Base-by-base conservation (phyloP, 805 yeast genomes). In the Torulaspora gathmanii region DNA sequence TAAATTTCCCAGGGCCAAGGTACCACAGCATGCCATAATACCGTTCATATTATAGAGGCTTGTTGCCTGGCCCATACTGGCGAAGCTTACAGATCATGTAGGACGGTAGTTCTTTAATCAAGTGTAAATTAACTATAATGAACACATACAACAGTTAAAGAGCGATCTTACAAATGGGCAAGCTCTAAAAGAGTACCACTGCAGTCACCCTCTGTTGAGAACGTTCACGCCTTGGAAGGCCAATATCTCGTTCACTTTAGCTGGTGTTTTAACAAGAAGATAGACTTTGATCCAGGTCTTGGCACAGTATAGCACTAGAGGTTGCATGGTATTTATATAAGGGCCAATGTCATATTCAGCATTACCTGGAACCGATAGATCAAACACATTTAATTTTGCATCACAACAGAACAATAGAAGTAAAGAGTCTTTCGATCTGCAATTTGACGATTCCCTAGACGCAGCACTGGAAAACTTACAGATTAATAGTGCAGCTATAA, bases 371-470 rank as follows among this genome's bases (percentile, higher is more conserved):
- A 38, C 56, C 8, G 45, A 40, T 25, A 41, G 35, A 41, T 33
- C 36, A 37, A 46, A 40, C 39, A 46, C 36, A 34, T 31, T 45
- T 8, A 45, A 40, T 25, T 38, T 38, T 20, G 37, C 37, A 12
- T 33, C 39, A 33, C 43, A 41, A 38, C 43, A 43, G 28, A 44
- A 45, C 23, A 45, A 40, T 15, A 49, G 53, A 42, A 69, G 72
- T 43, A 53, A 57, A 25, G 75, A 75, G 37, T 69, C 79, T 10
- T 72, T 82, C 55, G 88, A 83, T 53, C 75, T 77, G 52, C 73
- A 72, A 53, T 77, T 83, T 57, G 88, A 83, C 58, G 73, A 71
- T 51, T 79, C 84, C 9, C 68, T 82, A 46, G 85, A 81, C 55
- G 78, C 78, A 38, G 91, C 88, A 1, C 67, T 83, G 52, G 78